These are phyloP conservation scores for Quercus cerris DNA, from an alignment of 306 rosid genomes.

Conservation along the genomic window DNA sequence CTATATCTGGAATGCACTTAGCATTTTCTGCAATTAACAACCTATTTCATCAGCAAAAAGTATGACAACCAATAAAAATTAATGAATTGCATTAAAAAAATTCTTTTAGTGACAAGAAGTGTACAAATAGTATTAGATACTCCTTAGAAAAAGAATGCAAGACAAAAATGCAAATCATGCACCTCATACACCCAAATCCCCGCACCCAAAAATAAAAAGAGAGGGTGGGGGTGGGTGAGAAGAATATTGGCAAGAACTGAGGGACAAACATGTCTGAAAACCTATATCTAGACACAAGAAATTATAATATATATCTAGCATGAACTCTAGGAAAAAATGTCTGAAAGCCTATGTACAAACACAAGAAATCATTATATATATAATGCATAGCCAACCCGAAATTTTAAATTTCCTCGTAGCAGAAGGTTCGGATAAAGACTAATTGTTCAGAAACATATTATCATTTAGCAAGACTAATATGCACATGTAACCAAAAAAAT, in stretches of 20 bases:
- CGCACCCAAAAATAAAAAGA: not conserved
- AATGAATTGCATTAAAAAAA: not conserved
- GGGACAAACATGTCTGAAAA: too few species aligned
- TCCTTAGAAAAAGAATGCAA: not conserved
- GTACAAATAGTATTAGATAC: not conserved
- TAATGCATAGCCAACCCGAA: not conserved
- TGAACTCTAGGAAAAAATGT: not conserved
- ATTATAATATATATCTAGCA: not conserved
- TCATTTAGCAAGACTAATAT: not conserved
- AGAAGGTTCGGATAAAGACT: not conserved
- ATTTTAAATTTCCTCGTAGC: too few species aligned
- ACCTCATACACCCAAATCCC: not conserved
- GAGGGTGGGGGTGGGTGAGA: too few species aligned
- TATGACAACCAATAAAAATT: not conserved
- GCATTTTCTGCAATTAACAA: conserved; percentile 52
- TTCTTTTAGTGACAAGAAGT: not conserved
- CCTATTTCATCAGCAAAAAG: conserved; percentile 15
- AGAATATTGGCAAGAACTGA: too few species aligned
- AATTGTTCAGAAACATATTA: not conserved
- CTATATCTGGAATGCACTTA: conserved; percentile 63
- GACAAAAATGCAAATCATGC: not conserved
- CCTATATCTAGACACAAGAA: too few species aligned
- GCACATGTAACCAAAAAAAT: not conserved
- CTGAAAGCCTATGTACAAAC: not conserved
- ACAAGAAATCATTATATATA: not conserved